phyloP scores from a whole-genome alignment of 176 grass and related monocot genomes.

The Phoenix roebelenii region DNA sequence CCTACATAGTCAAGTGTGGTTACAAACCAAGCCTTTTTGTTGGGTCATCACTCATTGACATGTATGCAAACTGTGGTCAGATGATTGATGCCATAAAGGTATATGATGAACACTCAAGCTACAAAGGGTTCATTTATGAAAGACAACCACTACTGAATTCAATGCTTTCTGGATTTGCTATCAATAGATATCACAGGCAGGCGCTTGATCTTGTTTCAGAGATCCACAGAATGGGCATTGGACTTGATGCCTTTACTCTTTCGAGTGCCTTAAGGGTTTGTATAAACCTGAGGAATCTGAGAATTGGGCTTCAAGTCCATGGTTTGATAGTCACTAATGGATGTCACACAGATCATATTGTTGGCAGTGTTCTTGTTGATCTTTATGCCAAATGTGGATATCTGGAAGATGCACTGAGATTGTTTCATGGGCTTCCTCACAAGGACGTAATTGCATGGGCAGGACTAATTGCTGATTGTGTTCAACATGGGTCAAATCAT shows the following conservation, averaged over 20 bases:
- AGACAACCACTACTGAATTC: conserved; percentile 24
- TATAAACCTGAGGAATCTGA: conserved; percentile 17
- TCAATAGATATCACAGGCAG: conserved; percentile 6
- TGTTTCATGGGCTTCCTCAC: conserved; percentile 10
- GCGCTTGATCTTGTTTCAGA: conserved; percentile 18
- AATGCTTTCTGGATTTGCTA: conserved; percentile 28
- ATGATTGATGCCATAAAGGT: conserved; percentile 15
- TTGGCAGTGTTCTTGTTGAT: conserved; percentile 25
- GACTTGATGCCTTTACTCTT: conserved; percentile 23
- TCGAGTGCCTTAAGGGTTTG: conserved; percentile 23
- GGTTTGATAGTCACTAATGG: conserved; percentile 6
- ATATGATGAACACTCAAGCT: conserved; percentile 10
- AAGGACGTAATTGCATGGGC: conserved; percentile 34
- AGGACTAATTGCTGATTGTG: conserved; percentile 17
- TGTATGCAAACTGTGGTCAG: conserved; percentile 28
- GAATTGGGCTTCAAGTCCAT: conserved; percentile 20
- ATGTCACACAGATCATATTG: conserved; percentile 14
- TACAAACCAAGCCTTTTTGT: conserved; percentile 10
- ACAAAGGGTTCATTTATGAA: conserved; percentile 1
- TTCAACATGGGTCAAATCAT: conserved; percentile 19
- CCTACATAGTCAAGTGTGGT: conserved; percentile 24
- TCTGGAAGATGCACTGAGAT: conserved; percentile 22
- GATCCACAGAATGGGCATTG: conserved; percentile 15
- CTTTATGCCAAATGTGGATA: conserved; percentile 27
- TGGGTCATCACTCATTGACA: conserved; percentile 30